phyloP scores from a whole-genome alignment of 1,284 basidiomycete genomes.

The Pyrrhoderma noxium region DNA sequence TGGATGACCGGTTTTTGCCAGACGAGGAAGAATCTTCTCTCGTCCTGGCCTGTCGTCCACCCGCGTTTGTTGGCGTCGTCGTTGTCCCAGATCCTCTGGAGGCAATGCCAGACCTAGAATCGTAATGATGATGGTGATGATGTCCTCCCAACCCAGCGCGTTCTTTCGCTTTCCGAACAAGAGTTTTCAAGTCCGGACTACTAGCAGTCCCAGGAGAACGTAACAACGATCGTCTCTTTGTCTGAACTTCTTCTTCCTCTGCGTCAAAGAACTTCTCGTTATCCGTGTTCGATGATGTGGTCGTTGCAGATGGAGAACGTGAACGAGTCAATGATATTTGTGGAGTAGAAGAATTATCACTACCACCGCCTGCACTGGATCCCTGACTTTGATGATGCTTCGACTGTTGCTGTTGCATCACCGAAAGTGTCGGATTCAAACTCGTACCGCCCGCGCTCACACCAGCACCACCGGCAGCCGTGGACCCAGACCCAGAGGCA shows the following conservation, averaged over 20 bases:
- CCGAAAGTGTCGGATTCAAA: neutral
- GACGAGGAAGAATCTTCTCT: too few species aligned
- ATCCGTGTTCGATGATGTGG: slow-evolving; percentile 31
- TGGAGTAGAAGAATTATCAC: slow-evolving; percentile 2
- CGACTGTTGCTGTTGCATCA: too few species aligned
- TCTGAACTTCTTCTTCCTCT: slow-evolving; percentile 61
- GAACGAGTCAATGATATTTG: slow-evolving; percentile 22
- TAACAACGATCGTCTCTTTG: slow-evolving; percentile 77
- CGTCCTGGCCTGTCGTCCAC: too few species aligned
- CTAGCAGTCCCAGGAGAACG: slow-evolving; percentile 81
- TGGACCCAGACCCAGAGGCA: slow-evolving; percentile 19
- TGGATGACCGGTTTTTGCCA: neutral
- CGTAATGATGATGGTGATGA: neutral
- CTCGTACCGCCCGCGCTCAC: neutral
- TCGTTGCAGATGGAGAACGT: slow-evolving; percentile 32
- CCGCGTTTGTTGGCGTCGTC: neutral
- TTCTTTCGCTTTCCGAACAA: slow-evolving; percentile 74
- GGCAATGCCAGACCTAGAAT: too few species aligned
- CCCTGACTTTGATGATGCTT: too few species aligned
- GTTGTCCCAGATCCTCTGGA: too few species aligned
- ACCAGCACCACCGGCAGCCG: slow-evolving; percentile 18
- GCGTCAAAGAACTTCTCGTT: slow-evolving; percentile 54
- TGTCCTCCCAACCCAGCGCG: slow-evolving; percentile 31
- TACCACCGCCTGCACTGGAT: too few species aligned
- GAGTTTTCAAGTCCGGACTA: slow-evolving; percentile 80